These are phyloP conservation scores for Peterozyma toletana DNA, from an alignment of 805 yeast species.

Conservation along the genomic window DNA sequence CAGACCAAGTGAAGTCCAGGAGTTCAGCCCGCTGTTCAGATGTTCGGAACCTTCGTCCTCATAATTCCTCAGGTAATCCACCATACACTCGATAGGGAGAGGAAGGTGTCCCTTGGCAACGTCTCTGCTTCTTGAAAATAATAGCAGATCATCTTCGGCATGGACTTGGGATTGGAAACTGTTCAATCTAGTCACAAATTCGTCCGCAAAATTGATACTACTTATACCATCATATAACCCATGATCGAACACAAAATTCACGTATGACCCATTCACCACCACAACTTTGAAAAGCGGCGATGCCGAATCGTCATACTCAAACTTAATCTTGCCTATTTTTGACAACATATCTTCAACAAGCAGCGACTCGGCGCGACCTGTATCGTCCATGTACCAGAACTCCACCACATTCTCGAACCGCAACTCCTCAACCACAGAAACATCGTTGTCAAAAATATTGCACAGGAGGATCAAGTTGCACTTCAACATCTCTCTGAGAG, in stretches of 20 bases:
- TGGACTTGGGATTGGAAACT: background rate
- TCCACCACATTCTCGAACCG: slow-evolving; percentile 2
- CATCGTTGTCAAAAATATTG: background rate
- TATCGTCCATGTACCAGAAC: background rate
- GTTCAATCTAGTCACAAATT: slow-evolving; percentile 1
- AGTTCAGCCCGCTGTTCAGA: too few relatives aligned
- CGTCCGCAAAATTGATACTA: background rate
- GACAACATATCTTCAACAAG: background rate
- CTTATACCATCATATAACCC: slow-evolving; percentile 6
- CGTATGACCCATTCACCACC: slow-evolving; percentile 1
- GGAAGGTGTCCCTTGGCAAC: background rate
- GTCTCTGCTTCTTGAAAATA: background rate
- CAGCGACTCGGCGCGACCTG: too few relatives aligned
- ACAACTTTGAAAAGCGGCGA: slow-evolving; percentile 3
- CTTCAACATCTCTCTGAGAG: background rate
- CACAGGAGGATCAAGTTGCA: slow-evolving; percentile 1
- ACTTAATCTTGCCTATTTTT: background rate
- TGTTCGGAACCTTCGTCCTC: too few relatives aligned
- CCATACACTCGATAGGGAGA: slow-evolving; percentile 6
- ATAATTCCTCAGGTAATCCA: background rate
- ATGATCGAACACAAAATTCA: slow-evolving; percentile 5
- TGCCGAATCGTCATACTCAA: background rate
- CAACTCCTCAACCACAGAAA: slow-evolving; percentile 1
- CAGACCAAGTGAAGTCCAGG: too few relatives aligned
- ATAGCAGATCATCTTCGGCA: background rate